Conservation (phyloP, 2,329 filamentous ascomycete species). For the Lecanicillium sp. region DNA sequence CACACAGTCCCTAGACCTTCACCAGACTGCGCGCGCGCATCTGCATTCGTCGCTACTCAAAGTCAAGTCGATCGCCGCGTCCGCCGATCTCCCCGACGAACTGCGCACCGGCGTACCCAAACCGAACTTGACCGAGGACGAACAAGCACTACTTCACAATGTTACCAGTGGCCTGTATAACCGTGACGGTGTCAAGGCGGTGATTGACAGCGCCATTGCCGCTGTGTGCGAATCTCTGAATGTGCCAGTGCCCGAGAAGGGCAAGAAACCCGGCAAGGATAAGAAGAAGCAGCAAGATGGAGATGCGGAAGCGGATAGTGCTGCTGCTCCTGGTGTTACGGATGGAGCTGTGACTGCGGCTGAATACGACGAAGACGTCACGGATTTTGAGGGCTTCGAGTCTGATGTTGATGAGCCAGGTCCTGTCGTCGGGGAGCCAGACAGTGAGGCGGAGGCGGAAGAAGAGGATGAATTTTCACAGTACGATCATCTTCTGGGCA, state of each 20-base stretch:
- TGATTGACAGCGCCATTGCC: constrained; percentile 39
- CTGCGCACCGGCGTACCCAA: constrained; percentile 40
- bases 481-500: constrained; percentile 37
- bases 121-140: constrained; percentile 43
- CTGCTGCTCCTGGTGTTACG: constrained; percentile 11
- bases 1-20: constrained; percentile 47
- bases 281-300: constrained; percentile 23
- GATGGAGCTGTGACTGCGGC: constrained; percentile 16
- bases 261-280: constrained; percentile 23
- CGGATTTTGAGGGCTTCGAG: constrained; percentile 29
- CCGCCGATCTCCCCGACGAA: constrained; percentile 40
- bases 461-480: constrained; percentile 30
- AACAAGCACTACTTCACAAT: constrained; percentile 45
- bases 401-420: constrained; percentile 19
- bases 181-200: constrained; percentile 40
- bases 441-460: constrained; percentile 18
- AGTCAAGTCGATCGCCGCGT: constrained; percentile 44
- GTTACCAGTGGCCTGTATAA: constrained; percentile 53
- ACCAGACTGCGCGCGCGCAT: constrained; percentile 49
- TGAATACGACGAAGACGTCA: constrained; percentile 23
- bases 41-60: constrained; percentile 47
- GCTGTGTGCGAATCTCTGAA: constrained; percentile 41
- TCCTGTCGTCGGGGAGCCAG: constrained; percentile 12
- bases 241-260: constrained; percentile 39
- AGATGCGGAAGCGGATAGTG: constrained; percentile 15